These are phyloP conservation scores for Psilocybe cubensis DNA, from an alignment of 768 basidiomycete species.

Conservation along the genomic window DNA sequence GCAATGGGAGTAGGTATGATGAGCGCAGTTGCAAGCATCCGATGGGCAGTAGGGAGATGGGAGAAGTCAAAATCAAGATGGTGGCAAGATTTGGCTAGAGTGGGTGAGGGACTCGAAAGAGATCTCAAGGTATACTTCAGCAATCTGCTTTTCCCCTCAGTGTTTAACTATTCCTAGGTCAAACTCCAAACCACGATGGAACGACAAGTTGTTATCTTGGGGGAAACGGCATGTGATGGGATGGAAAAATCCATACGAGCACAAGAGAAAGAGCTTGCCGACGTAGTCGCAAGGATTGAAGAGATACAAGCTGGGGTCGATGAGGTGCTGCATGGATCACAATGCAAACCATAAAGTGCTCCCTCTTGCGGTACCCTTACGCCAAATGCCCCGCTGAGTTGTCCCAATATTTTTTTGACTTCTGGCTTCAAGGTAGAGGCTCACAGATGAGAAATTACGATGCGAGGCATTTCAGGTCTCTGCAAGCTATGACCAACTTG, in stretches of 20 bases:
- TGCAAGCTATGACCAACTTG: constrained; percentile 16
- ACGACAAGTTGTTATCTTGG: constrained; percentile 55
- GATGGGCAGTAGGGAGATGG: constrained; percentile 72
- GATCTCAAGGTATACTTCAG: constrained; percentile 56
- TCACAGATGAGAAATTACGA: constrained; percentile 26
- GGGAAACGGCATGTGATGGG: constrained; percentile 51
- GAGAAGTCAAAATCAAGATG: constrained; percentile 68
- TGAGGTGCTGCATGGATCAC: constrained; percentile 12
- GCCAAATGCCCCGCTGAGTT: background rate
- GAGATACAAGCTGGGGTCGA: constrained; percentile 41
- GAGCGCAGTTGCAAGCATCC: constrained; percentile 47
- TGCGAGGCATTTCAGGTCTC: constrained; percentile 20
- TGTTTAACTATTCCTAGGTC: constrained; percentile 34
- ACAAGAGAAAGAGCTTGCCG: constrained; percentile 48
- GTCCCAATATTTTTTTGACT: background rate
- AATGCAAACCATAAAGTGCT: constrained; percentile 11
- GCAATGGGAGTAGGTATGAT: constrained; percentile 64
- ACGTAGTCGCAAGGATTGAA: constrained; percentile 46
- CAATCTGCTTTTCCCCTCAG: background rate
- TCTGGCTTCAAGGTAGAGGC: background rate
- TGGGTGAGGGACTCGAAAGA: constrained; percentile 63
- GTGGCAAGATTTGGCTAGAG: constrained; percentile 68
- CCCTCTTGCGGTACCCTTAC: background rate
- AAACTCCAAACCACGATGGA: constrained; percentile 49
- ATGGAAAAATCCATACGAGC: constrained; percentile 43